phyloP scores from a whole-genome alignment of 2,329 filamentous ascomycete species.

The Harringtonia aguacate region DNA sequence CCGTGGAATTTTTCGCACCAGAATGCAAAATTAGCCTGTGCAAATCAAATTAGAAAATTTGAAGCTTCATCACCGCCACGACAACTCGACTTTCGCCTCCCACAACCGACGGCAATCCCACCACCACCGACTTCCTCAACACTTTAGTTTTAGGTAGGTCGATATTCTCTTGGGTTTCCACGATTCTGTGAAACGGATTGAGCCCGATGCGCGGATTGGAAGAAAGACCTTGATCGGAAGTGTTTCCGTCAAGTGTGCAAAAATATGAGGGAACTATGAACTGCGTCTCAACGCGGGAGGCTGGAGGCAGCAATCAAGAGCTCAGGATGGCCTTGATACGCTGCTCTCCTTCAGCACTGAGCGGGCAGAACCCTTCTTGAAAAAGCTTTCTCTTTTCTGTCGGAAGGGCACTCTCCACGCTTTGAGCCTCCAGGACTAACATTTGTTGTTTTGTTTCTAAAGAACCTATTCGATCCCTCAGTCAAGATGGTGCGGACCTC shows the following conservation, averaged over 20 bases:
- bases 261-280: background rate
- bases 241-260: background rate
- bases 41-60: background rate
- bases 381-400: slow-evolving; percentile 10
- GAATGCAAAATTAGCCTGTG: slow-evolving; percentile 6
- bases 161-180: background rate
- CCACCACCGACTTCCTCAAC: background rate
- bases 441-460: slow-evolving; percentile 27
- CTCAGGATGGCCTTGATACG: slow-evolving; percentile 37
- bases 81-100: background rate
- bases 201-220: slow-evolving; percentile 14
- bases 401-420: slow-evolving; percentile 59
- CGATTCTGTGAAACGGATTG: slow-evolving; percentile 15
- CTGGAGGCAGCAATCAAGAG: slow-evolving; percentile 52
- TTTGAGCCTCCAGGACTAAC: slow-evolving; percentile 55
- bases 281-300: slow-evolving; percentile 25
- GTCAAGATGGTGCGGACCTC: slow-evolving; percentile 98
- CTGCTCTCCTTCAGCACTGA: slow-evolving; percentile 53
- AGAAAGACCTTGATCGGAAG: slow-evolving; percentile 3
- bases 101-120: background rate
- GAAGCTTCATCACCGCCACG: background rate
- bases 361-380: slow-evolving; percentile 58
- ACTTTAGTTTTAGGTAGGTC: slow-evolving; percentile 9
- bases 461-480: slow-evolving; percentile 54
- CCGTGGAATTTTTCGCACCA: slow-evolving; percentile 9